A percentile compares a stretch with the other conserved stretches of the same genome.
Conservation (phyloP, 73 alveolate genomes). For the Paramecium pentaurelia region DNA sequence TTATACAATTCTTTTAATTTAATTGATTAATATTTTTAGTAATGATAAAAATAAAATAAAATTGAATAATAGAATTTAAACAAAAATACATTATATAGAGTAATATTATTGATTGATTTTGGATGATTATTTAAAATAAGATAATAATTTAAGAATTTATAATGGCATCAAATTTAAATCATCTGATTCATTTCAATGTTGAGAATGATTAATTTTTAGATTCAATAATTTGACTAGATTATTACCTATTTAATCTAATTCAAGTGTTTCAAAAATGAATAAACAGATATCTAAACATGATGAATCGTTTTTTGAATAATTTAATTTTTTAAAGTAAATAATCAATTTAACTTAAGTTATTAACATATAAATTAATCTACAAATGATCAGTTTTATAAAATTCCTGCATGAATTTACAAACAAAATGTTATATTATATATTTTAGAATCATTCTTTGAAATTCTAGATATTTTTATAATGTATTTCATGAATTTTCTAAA, state of each 20-base stretch:
- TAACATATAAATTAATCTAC: not conserved
- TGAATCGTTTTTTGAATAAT: not conserved
- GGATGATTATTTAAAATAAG: no score
- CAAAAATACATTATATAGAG: no score
- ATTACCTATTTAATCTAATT: not conserved
- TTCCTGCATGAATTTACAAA: not conserved
- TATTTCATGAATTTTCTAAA: not conserved
- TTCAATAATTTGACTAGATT: no score
- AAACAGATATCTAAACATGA: not conserved
- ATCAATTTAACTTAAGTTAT: not conserved
- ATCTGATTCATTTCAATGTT: no score
- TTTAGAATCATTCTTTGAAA: not conserved
- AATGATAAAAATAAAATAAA: no score
- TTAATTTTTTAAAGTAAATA: not conserved
- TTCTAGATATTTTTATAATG: not conserved
- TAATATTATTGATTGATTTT: no score
- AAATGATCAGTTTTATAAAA: not conserved
- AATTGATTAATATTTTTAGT: no score
- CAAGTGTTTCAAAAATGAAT: not conserved
- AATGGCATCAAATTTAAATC: no score
- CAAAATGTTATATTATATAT: not conserved
- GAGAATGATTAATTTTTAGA: not conserved
- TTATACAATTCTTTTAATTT: no score
- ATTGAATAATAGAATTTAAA: no score
- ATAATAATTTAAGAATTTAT: no score